Base-by-base conservation (phyloP, 345 rosid species). In the Ceriops decandra region DNA sequence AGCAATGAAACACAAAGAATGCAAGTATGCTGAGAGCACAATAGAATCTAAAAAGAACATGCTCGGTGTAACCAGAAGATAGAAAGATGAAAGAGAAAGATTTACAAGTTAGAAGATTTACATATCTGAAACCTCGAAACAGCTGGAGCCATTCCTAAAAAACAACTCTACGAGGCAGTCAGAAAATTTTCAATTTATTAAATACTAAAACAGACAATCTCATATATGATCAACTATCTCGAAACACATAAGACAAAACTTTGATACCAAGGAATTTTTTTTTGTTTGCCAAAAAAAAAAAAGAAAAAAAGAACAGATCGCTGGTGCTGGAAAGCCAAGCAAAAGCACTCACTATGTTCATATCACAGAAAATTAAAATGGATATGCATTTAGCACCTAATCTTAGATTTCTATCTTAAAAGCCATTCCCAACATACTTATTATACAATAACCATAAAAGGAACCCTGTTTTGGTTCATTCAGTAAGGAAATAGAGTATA, bases 401-500 rank as follows among this genome's bases (percentile, higher is more conserved):
- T 10, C 30, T 24, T 19, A 24, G 7, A 56, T 56, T 24, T 27
- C 19, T 24, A 56, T 24, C 30, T 10, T 56, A 56, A 22, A 56
- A 56, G 6, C 28, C 28, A 56, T 27, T 56, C 16, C 28, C 59
- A 56, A 13, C 59, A 56, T 8, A 11, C 59, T 56, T 65, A 22
- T 62, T 26, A 67, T 24, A 35, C 27, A 66, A 28, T 5, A 62
- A 57, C 30, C 6, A 46, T 6, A n/a, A 64, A 52, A 47, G 57
- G 67, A 38, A 71, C 27, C 76, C 62, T 63, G 65, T 42, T 46
- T 66, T 33, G 46, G 67, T 72, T 68, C 67, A 76, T 80, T 75
- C 49, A 68, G 58, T 42, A 73, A 69, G 28, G 54, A 70, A 63
- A 71, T 31, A 56, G 64, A 67, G 16, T 33, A 30, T 66, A 71